Evolutionary conservation across 805 yeast genomes (phyloP).

Genomic region (Candida railenensis): DNA sequence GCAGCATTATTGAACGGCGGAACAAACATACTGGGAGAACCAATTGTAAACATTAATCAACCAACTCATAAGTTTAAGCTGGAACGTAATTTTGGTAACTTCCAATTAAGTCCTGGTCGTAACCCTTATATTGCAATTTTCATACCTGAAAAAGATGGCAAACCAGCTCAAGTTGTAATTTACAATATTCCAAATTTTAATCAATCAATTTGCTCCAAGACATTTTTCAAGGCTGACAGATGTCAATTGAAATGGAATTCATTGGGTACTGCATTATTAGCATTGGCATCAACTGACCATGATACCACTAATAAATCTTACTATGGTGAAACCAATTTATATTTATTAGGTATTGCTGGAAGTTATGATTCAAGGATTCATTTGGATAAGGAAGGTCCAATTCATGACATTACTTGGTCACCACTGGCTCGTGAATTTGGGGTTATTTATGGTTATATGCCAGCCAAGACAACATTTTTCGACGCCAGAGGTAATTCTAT

Average conservation of each 20-base stretch:
- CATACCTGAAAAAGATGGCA: slow-evolving; percentile 80
- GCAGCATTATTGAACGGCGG: slow-evolving; percentile 10
- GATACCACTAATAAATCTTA: slow-evolving; percentile 91
- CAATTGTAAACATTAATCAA: slow-evolving; percentile 35
- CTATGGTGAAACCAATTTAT: slow-evolving; percentile 94
- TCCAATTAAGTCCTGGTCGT: slow-evolving; percentile 80
- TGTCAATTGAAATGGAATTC: slow-evolving; percentile 92
- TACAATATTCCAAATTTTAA: slow-evolving; percentile 74
- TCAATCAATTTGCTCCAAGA: slow-evolving; percentile 80
- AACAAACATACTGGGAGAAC: background rate
- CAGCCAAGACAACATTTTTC: slow-evolving; percentile 90
- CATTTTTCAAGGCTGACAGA: slow-evolving; percentile 93
- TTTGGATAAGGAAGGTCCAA: slow-evolving; percentile 91
- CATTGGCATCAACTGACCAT: slow-evolving; percentile 93
- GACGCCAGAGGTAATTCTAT: slow-evolving; percentile 90
- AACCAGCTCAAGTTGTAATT: slow-evolving; percentile 85
- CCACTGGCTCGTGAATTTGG: slow-evolving; percentile 96
- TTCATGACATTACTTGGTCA: slow-evolving; percentile 97
- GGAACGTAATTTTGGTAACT: slow-evolving; percentile 43
- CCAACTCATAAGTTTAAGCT: slow-evolving; percentile 59
- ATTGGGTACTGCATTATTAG: slow-evolving; percentile 90
- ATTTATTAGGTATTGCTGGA: slow-evolving; percentile 88
- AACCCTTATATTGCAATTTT: slow-evolving; percentile 90
- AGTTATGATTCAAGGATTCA: slow-evolving; percentile 85
- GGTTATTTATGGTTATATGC: slow-evolving; percentile 97